Conservation (phyloP, 352 stramenopile genomes). For the Thraustotheca clavata region DNA sequence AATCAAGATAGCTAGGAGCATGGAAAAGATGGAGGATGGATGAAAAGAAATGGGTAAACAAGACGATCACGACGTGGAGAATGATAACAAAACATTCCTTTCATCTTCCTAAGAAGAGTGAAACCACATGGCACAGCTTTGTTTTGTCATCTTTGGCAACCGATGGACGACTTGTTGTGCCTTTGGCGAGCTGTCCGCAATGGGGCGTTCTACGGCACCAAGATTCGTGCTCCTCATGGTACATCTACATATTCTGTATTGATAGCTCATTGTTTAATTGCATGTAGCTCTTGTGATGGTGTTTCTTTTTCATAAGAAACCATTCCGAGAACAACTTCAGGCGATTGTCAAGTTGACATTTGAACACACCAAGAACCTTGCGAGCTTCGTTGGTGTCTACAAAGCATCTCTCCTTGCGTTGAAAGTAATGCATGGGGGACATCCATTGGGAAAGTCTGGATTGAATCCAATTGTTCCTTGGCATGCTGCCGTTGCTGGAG, state of each 20-base stretch:
- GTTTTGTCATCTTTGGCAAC: no score
- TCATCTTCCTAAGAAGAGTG: no score
- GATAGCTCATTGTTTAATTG: neutral
- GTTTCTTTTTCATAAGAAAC: slow-evolving; percentile 78
- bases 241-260: slow-evolving; percentile 16
- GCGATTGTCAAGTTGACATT: slow-evolving; percentile 69
- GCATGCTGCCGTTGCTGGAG: slow-evolving; percentile 71
- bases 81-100: no score
- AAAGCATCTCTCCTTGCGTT: slow-evolving; percentile 56
- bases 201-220: slow-evolving; percentile 84
- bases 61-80: no score
- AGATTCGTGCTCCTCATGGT: slow-evolving; percentile 83
- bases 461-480: slow-evolving; percentile 63
- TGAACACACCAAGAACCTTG: slow-evolving; percentile 83
- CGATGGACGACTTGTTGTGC: slow-evolving; percentile 40
- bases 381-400: slow-evolving; percentile 83
- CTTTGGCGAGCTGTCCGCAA: slow-evolving; percentile 78
- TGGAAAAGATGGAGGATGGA: no score
- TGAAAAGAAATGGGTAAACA: no score
- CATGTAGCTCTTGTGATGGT: slow-evolving; percentile 82
- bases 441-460: slow-evolving; percentile 28
- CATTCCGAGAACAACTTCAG: slow-evolving; percentile 64
- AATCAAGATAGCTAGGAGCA: no score
- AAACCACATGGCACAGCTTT: no score
- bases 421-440: slow-evolving; percentile 32